Conservation (phyloP, 148 eudicot genomes). For the Fagopyrum tataricum region DNA sequence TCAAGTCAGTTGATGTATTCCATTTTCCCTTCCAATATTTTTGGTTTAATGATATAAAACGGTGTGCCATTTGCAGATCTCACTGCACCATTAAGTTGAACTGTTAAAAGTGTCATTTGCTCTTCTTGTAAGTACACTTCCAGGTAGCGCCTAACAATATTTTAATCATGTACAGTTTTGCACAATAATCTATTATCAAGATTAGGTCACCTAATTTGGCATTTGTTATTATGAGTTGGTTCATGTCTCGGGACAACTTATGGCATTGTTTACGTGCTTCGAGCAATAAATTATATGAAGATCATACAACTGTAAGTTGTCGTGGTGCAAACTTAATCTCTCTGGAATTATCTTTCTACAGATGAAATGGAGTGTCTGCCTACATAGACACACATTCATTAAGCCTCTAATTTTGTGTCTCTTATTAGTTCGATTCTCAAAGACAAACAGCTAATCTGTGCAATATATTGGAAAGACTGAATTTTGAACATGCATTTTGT, state of each 20-base stretch:
- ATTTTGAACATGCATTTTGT: neutral
- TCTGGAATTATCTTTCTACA: neutral
- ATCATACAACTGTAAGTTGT: neutral
- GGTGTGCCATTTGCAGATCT: neutral
- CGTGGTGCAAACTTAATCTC: neutral
- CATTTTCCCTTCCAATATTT: too few relatives aligned
- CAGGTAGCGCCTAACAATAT: neutral
- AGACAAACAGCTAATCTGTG: neutral
- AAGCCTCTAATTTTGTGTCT: neutral
- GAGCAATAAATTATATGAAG: neutral
- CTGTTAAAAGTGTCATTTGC: neutral
- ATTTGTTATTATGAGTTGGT: neutral
- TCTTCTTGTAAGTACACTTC: neutral
- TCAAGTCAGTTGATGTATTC: too few relatives aligned
- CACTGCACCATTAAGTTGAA: neutral
- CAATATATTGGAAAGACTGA: neutral
- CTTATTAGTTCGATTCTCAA: neutral
- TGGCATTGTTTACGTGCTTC: neutral
- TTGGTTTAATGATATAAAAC: too few relatives aligned
- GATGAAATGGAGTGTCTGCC: neutral
- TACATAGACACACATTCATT: neutral
- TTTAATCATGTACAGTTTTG: neutral
- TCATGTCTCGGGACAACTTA: neutral
- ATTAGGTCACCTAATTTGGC: neutral
- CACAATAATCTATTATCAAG: constrained; percentile 3